Evolutionary conservation across 257 asterid genomes (phyloP), one percentile per base, ranked within the genome.

Genomic region (Nyctanthes arbortristis): DNA sequence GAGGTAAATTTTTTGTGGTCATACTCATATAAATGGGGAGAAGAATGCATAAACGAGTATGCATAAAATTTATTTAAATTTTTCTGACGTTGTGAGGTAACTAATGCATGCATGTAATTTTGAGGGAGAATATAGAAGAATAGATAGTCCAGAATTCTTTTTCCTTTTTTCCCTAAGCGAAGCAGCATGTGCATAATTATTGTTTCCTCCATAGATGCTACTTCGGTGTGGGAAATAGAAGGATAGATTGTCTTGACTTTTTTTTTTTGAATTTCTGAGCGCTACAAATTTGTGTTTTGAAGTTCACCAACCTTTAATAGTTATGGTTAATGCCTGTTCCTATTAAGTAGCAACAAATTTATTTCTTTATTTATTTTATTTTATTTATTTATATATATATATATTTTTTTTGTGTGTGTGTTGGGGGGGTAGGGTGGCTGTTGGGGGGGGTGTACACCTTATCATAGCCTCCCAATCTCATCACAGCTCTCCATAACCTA

Each of bases 391-490:
- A n/a, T n/a, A n/a, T n/a, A n/a, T n/a, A n/a, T n/a, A n/a, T n/a
- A n/a, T n/a, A n/a, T n/a, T n/a, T n/a, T n/a, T n/a, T n/a, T n/a
- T n/a, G n/a, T n/a, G n/a, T n/a, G n/a, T n/a, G n/a, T n/a, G n/a
- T n/a, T n/a, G n/a, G n/a, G n/a, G n/a, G n/a, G n/a, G n/a, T n/a
- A n/a, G n/a, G n/a, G n/a, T n/a, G n/a, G n/a, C n/a, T n/a, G n/a
- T n/a, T n/a, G n/a, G n/a, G 28, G 29, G 49, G 63, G 60, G 35
- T 40, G 58, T 77, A 63, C 86, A 88, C 96, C 89, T 70, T 78
- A 63, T 88, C 96, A 84, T 88, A 88, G 78, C 92, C 96, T 37
- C 96, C 96, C 84, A 88, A 76, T 74, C 74, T 85, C 54, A 86
- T 77, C 28, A 86, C 92, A 20, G 88, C 77, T 67, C 84, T 84